Evolutionary conservation across 345 rosid species (phyloP), one percentile per base, ranked within the genome.

Genomic region (Bretschneidera sinensis): DNA sequence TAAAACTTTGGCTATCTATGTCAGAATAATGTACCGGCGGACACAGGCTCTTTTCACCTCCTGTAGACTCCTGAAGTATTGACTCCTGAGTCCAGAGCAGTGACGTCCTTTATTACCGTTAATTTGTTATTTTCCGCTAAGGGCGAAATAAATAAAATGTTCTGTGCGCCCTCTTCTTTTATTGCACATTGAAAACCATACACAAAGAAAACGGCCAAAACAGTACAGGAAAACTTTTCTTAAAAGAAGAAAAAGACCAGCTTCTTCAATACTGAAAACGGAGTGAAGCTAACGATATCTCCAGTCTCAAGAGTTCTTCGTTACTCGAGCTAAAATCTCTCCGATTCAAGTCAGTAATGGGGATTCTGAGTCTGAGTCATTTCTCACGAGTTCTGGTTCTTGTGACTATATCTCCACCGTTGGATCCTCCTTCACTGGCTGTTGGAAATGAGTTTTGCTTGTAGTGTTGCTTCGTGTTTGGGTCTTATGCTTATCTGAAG

Each of bases 241-340:
- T 14, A 50, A 57, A 24, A 50, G 43, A 43, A 62, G 19, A 24
- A 55, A 59, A 54, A 47, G 55, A 15, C 23, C 45, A 71, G 57
- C 58, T 62, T 70, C 67, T 54, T 52, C 63, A 52, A 75, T 58
- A 70, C 78, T 64, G 67, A 57, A 62, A 65, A 50, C 78, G 21
- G 80, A 77, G 79, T 77, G 76, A 75, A 78, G 58, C 74, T 71
- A 73, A 75, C 78, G 78, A 72, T 51, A 65, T 76, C 81, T 63
- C 86, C 66, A 73, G 64, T 76, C 70, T 48, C 35, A 39, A 48
- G 21, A 31, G n/a, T 1, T 21, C n/a, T 20, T 6, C 17, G 18
- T 31, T 20, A 54, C 43, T 34, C 35, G 25, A 64, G 67, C 61
- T 60, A 28, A 34, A 62, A 43, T 59, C 76, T 73, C 66, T 59